Evolutionary conservation across 805 yeast species (phyloP).

Genomic region (Candida xyloterini): DNA sequence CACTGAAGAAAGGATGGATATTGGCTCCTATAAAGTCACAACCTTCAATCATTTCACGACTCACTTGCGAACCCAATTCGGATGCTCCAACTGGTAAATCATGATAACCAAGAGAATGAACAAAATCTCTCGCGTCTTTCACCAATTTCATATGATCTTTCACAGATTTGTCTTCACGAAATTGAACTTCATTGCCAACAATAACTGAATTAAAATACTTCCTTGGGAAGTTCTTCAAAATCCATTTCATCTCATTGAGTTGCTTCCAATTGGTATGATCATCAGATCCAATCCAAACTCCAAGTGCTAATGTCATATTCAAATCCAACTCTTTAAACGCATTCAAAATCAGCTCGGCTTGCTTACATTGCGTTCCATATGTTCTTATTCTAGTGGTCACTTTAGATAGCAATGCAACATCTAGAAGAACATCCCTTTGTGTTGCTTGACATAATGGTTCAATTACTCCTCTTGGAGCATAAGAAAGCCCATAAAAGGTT

Average conservation of each 20-base stretch:
- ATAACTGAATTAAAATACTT: constrained; percentile 46
- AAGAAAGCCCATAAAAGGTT: constrained; percentile 55
- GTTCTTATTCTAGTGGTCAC: constrained; percentile 56
- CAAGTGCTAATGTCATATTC: constrained; percentile 56
- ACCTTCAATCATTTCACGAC: constrained; percentile 35
- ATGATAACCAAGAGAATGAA: constrained; percentile 33
- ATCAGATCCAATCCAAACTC: constrained; percentile 58
- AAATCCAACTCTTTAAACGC: constrained; percentile 49
- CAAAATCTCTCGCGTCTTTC: constrained; percentile 37
- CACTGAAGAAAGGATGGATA: constrained; percentile 67
- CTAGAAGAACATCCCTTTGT: constrained; percentile 48
- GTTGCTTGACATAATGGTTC: constrained; percentile 52
- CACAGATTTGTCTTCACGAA: constrained; percentile 45
- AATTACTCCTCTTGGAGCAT: constrained; percentile 52
- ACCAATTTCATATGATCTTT: constrained; percentile 41
- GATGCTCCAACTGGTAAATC: constrained; percentile 60
- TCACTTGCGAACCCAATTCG: constrained; percentile 51
- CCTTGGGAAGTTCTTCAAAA: constrained; percentile 44
- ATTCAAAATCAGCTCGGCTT: constrained; percentile 48
- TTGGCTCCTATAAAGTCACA: constrained; percentile 63
- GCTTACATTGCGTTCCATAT: constrained; percentile 62
- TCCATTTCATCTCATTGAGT: constrained; percentile 40
- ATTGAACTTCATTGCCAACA: constrained; percentile 63
- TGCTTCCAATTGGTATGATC: constrained; percentile 44
- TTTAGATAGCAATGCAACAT: constrained; percentile 54